Base-by-base conservation (phyloP, 441 rosid genomes). In the Breynia disticha region DNA sequence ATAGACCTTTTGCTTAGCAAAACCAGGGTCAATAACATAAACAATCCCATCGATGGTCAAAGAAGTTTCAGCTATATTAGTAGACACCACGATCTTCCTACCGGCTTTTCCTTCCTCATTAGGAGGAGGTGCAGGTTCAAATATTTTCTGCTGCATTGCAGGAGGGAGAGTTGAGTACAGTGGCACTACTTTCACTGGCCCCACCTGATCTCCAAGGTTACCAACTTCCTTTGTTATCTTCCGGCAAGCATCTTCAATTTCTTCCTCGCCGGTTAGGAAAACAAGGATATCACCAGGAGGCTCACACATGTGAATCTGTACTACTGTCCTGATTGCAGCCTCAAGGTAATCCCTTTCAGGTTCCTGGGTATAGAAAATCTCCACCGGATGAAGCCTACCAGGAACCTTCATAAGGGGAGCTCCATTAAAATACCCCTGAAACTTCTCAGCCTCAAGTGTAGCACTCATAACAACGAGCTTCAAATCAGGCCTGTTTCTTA, bases 391-490 rank as follows among this genome's bases (percentile, higher is more conserved):
- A 52, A 93, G 97, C 78, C 99, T 80, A 38, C 96, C 97, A 17
- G 99, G 99, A 64, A 93, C 99, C 75, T 84, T 86, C 97, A 89
- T 89, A 32, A 89, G 81, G 19, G 99, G 99, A 0, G 97, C 99
- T 54, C 88, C 74, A 37, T 71, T 66, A 60, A 93, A 93, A 66
- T 93, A 93, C 13, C 84, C 84, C 72, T 93, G 99, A 68, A 93
- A 93, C 70, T 93, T 89, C 66, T 93, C 97, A 47, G 99, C 99
- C 81, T 89, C 97, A 6, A 93, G 84, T 1, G 99, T 93, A 20
- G 99, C 99, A 86, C 99, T 93, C 99, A 93, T 93, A 19, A 93
- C 99, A 69, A 93, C 99, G 39, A 93, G 61, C 84, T 93, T 93
- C 54, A 93, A 67, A 52, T 93, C 97, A 19, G 90, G 60, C 47